These are phyloP conservation scores for Solanum ahanhuiri DNA, from an alignment of 257 asterid species.

Conservation along the genomic window DNA sequence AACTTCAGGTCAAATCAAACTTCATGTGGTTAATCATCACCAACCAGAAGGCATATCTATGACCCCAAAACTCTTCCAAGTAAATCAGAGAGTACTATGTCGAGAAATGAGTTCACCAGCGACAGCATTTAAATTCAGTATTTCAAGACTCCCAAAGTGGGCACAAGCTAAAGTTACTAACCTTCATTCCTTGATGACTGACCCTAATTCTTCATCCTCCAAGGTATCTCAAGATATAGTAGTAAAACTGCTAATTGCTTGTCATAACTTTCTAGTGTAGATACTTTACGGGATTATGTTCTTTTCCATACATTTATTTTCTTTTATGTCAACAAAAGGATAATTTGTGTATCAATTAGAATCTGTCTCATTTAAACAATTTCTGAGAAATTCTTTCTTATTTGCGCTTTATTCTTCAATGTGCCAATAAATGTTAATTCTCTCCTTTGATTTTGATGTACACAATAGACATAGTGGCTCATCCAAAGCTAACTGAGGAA, in stretches of 20 bases:
- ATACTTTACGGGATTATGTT: neutral
- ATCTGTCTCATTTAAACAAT: neutral
- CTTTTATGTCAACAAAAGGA: neutral
- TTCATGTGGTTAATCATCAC: conserved; percentile 12
- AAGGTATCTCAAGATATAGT: conserved; percentile 20
- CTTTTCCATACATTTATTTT: neutral
- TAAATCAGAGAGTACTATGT: conserved; percentile 6
- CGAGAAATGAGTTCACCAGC: conserved; percentile 11
- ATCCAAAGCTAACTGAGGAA: neutral
- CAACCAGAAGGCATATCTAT: conserved; percentile 16
- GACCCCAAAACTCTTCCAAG: conserved; percentile 8
- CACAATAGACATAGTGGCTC: neutral
- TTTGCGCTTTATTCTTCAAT: neutral
- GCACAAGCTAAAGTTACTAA: conserved; percentile 32
- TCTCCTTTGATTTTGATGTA: neutral
- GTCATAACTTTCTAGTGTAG: neutral
- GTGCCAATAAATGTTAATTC: neutral
- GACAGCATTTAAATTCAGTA: conserved; percentile 42
- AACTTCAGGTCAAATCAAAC: conserved; percentile 8
- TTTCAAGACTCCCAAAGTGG: conserved; percentile 70
- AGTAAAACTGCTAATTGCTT: neutral
- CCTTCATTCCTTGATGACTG: conserved; percentile 8
- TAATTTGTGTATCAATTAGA: neutral
- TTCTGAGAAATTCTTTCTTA: neutral
- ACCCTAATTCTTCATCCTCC: conserved; percentile 19